phyloP scores from a whole-genome alignment of 148 eudicot genomes.

The Rhododendron simsii region DNA sequence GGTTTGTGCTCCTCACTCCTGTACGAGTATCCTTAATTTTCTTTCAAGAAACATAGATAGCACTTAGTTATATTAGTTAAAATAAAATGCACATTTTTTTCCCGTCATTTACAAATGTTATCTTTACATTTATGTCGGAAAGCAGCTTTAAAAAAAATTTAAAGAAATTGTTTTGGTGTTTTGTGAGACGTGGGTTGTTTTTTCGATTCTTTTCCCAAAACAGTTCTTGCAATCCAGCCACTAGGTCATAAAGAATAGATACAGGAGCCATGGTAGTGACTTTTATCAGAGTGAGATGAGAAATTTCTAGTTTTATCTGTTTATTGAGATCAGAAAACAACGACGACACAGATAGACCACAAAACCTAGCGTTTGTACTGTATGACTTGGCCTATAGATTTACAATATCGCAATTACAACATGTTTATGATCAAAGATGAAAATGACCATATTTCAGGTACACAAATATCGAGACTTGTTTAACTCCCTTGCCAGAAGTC shows the following conservation, averaged over 20 bases:
- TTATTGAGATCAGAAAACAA: background rate
- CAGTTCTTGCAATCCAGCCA: background rate
- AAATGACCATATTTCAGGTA: slow-evolving; percentile 40
- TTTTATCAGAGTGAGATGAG: background rate
- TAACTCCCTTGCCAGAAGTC: slow-evolving; percentile 58
- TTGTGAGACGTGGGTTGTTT: background rate
- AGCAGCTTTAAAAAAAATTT: background rate
- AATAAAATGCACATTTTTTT: background rate
- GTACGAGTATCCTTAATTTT: background rate
- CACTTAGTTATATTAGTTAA: background rate
- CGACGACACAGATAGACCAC: background rate
- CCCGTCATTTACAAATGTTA: background rate
- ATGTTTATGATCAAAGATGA: background rate
- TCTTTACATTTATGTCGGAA: background rate
- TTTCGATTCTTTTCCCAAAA: background rate
- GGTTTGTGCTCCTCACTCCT: slow-evolving; percentile 36
- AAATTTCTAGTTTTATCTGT: background rate
- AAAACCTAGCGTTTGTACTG: background rate
- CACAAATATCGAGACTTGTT: slow-evolving; percentile 60
- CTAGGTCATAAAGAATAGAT: background rate
- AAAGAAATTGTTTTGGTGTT: background rate
- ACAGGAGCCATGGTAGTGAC: background rate
- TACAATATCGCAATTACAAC: background rate
- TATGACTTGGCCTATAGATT: background rate
- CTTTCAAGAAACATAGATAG: background rate